Base-by-base conservation (phyloP, 2,329 filamentous ascomycete genomes). In the Dendryphion nanum region DNA sequence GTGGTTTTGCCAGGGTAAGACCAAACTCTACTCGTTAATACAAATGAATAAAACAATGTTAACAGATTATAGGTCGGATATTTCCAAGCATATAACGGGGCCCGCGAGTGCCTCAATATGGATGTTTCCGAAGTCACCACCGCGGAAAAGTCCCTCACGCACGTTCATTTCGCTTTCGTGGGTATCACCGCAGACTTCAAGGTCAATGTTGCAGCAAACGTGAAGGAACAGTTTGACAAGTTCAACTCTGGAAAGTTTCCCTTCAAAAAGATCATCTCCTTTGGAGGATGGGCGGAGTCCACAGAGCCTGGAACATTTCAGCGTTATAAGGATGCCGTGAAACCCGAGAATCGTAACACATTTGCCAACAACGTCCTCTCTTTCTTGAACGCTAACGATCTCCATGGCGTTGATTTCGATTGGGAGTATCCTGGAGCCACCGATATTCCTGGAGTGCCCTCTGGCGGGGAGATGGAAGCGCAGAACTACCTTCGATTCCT, bases 371-470 rank as follows among this genome's bases (percentile, higher is more conserved):
- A 48, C 29, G 31, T 59, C 16, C 43, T 44, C 8, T 32, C 42
- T 2, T 61, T 61, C 29, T 14, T 57, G 8, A 40, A 39, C 0
- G 16, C 40, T 3, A 18, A 61, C 21, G 29, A 41, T 14, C 37
- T 63, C 0, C 57, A 64, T 31, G 60, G 58, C 6, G 33, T 72
- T 8, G 69, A 72, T 24, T 54, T 72, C 31, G 70, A 72, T 45
- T 76, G 71, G 72, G 70, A 72, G 38, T 73, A 73, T 21, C 53
- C 55, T 17, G 48, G 38, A 6, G 54, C 36, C 2, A 50, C 59
- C 10, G 65, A 69, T 40, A 63, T 67, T 30, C 58, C 57, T 1
- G 64, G 57, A 1, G 60, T 68, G 21, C 65, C 64, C 0, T 6
- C 17, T 7, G 21, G 21, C 15, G 5, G 10, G 5, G 17, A 16